phyloP scores from a whole-genome alignment of 495 filamentous ascomycete genomes.

The Delitschia confertaspora region DNA sequence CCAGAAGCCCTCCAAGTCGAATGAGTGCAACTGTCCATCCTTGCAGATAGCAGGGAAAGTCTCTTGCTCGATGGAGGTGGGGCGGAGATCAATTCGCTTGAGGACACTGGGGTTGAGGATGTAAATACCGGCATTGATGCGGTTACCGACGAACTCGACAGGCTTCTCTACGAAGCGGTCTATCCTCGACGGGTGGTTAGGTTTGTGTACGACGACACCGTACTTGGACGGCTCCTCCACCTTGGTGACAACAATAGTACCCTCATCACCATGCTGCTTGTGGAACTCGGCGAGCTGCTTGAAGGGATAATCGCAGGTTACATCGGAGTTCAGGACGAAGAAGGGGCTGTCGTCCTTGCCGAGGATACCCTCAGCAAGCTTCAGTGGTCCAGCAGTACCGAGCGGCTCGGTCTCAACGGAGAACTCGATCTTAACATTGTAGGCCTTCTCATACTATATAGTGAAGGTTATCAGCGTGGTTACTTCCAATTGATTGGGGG shows the following conservation, averaged over 20 bases:
- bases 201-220: slow-evolving; percentile 97
- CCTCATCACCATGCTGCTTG: slow-evolving; percentile 84
- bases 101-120: slow-evolving; percentile 93
- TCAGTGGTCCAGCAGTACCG: slow-evolving; percentile 91
- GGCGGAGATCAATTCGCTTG: slow-evolving; percentile 85
- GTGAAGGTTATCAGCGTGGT: slow-evolving; percentile 1
- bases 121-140: slow-evolving; percentile 99
- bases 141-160: slow-evolving; percentile 97
- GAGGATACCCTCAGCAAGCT: slow-evolving; percentile 88
- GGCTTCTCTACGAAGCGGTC: slow-evolving; percentile 99
- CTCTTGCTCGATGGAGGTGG: slow-evolving; percentile 99
- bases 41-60: slow-evolving; percentile 92
- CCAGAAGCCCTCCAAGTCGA: slow-evolving; percentile 98
- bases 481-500: slow-evolving; percentile 2
- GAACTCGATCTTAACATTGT: slow-evolving; percentile 90
- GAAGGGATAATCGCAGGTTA: slow-evolving; percentile 98
- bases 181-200: slow-evolving; percentile 81
- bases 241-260: slow-evolving; percentile 98
- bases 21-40: slow-evolving; percentile 91
- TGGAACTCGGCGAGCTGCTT: slow-evolving; percentile 81
- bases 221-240: slow-evolving; percentile 99
- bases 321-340: slow-evolving; percentile 98
- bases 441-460: slow-evolving; percentile 75
- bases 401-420: slow-evolving; percentile 93
- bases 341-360: slow-evolving; percentile 90